phyloP scores from a whole-genome alignment of 257 asterid species.

The Asclepias syriaca region DNA sequence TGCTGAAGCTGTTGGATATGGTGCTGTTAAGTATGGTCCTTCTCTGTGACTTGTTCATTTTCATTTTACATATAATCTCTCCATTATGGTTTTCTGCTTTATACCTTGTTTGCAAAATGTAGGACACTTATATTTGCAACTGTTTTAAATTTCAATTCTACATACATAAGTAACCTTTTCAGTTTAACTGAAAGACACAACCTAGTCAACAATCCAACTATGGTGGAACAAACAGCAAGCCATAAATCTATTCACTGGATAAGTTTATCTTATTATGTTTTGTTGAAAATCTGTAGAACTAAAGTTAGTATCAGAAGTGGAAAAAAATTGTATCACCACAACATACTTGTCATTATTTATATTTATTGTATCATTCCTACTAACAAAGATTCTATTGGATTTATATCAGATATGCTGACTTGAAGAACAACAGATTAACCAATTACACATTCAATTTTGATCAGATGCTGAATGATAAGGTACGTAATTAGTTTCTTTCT shows the following conservation, averaged over 20 bases:
- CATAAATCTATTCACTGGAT: background rate
- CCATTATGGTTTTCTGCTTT: background rate
- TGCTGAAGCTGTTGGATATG: slow-evolving; percentile 98
- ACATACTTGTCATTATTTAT: background rate
- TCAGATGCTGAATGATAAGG: slow-evolving; percentile 97
- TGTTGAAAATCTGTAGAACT: background rate
- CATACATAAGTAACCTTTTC: background rate
- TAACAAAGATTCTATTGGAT: slow-evolving; percentile 15
- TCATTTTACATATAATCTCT: background rate
- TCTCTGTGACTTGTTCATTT: slow-evolving; percentile 6
- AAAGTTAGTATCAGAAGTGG: background rate
- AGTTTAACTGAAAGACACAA: background rate
- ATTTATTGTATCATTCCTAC: background rate
- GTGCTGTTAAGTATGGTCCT: slow-evolving; percentile 78
- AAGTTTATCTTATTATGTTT: background rate
- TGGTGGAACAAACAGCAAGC: background rate
- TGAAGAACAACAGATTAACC: slow-evolving; percentile 85
- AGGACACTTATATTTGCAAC: background rate
- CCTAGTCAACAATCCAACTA: background rate
- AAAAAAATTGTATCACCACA: background rate
- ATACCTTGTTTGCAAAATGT: background rate
- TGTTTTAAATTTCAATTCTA: background rate
- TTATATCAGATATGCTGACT: slow-evolving; percentile 78
- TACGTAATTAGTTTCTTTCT: slow-evolving; percentile 19
- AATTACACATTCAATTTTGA: slow-evolving; percentile 84